phyloP scores from a whole-genome alignment of 768 basidiomycete genomes.

The Xerocomus spinulosus region DNA sequence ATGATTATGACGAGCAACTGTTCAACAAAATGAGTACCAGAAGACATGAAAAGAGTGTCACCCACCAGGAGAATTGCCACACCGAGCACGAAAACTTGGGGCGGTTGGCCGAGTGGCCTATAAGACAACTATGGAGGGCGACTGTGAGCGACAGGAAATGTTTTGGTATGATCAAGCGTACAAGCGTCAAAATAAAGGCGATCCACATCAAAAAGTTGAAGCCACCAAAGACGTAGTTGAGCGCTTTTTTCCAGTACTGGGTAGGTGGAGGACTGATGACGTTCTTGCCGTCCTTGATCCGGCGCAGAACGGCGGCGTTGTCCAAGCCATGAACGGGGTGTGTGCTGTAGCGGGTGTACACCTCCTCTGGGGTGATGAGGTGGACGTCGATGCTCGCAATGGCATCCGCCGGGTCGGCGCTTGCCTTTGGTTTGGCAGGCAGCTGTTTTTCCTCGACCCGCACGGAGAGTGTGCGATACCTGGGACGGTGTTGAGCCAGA shows the following conservation, averaged over 20 bases:
- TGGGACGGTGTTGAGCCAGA: constrained; percentile 1
- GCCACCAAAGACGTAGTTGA: constrained; percentile 53
- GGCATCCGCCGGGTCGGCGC: constrained; percentile 34
- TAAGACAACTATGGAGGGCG: constrained; percentile 44
- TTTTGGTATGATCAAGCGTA: constrained; percentile 23
- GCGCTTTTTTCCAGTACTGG: constrained; percentile 45
- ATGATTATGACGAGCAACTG: constrained; percentile 41
- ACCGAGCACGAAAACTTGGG: constrained; percentile 43
- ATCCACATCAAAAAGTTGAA: constrained; percentile 56
- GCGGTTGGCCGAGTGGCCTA: constrained; percentile 44
- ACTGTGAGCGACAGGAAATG: constrained; percentile 2
- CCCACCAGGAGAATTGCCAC: constrained; percentile 51
- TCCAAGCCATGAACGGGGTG: constrained; percentile 45
- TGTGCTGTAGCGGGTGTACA: constrained; percentile 41
- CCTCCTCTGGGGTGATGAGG: constrained; percentile 36
- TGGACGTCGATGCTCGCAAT: constrained; percentile 49
- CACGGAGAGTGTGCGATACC: constrained; percentile 44
- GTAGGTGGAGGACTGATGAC: constrained; percentile 45
- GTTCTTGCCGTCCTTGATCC: constrained; percentile 41
- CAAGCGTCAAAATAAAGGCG: constrained; percentile 46
- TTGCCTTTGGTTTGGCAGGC: constrained; percentile 15
- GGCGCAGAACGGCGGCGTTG: constrained; percentile 37
- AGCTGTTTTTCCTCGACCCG: constrained; percentile 33
- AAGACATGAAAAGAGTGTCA: constrained; percentile 11
- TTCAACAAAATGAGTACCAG: neutral